Evolutionary conservation across 2,329 filamentous ascomycete genomes (phyloP).

Genomic region (Chaetomium sp.): DNA sequence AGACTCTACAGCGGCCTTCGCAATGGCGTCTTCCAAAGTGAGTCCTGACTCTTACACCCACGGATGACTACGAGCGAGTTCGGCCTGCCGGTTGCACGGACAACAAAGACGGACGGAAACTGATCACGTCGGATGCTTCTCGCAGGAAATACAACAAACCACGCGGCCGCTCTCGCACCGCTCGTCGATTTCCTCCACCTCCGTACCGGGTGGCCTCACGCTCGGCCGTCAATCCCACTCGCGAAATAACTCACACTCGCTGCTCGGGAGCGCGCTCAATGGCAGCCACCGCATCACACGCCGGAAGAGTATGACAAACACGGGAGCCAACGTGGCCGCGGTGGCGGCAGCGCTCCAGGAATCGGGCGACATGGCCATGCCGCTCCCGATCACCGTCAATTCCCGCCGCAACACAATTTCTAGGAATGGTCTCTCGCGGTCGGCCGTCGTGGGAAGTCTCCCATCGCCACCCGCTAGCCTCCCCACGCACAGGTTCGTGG

Average conservation of each 20-base stretch:
- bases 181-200: conserved; percentile 51
- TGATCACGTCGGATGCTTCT: conserved; percentile 29
- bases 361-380: conserved; percentile 49
- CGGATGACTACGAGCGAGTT: conserved; percentile 2
- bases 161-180: conserved; percentile 62
- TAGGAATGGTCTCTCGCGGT: conserved; percentile 51
- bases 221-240: conserved; percentile 55
- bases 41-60: conserved; percentile 11
- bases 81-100: conserved; percentile 23
- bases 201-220: conserved; percentile 52
- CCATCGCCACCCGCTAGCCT: conserved; percentile 63
- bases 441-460: conserved; percentile 49
- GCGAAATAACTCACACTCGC: conserved; percentile 74
- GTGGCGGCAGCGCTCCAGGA: conserved; percentile 68
- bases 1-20: conserved; percentile 14
- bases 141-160: conserved; percentile 57
- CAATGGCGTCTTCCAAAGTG: conserved; percentile 32
- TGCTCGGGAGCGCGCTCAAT: conserved; percentile 71
- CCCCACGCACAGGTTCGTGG: conserved; percentile 49
- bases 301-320: conserved; percentile 84
- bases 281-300: conserved; percentile 79
- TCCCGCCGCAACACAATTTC: conserved; percentile 63
- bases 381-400: conserved; percentile 51
- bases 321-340: conserved; percentile 65
- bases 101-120: conserved; percentile 26